Conservation (phyloP, 805 yeast genomes). For the Teunomyces lycoperdinae region DNA sequence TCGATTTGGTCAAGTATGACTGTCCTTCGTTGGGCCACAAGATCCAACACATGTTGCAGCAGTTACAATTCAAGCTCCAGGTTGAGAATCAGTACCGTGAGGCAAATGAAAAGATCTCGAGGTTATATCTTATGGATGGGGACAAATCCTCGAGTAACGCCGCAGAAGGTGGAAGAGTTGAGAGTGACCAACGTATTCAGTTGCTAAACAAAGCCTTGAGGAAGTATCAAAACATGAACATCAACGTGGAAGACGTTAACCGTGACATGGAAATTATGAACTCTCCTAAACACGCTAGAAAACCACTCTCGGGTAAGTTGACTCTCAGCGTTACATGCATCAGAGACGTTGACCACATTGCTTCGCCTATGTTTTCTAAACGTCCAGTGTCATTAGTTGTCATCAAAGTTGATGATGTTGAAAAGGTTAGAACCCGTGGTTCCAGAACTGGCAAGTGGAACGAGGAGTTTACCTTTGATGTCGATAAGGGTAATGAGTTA, state of each 20-base stretch:
- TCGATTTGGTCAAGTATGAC: slow-evolving; percentile 86
- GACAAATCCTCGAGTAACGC: slow-evolving; percentile 82
- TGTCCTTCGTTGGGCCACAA: slow-evolving; percentile 93
- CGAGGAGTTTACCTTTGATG: slow-evolving; percentile 76
- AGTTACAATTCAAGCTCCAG: slow-evolving; percentile 87
- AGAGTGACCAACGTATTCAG: slow-evolving; percentile 81
- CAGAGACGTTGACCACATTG: slow-evolving; percentile 89
- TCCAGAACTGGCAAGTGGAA: slow-evolving; percentile 78
- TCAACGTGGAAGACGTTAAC: slow-evolving; percentile 60
- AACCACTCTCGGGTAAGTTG: slow-evolving; percentile 79
- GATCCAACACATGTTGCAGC: slow-evolving; percentile 93
- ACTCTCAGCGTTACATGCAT: slow-evolving; percentile 71
- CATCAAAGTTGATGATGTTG: slow-evolving; percentile 85
- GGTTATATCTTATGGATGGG: slow-evolving; percentile 85
- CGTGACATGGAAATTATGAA: slow-evolving; percentile 64
- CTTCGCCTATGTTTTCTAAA: slow-evolving; percentile 74
- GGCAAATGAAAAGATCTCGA: slow-evolving; percentile 87
- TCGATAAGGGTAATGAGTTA: slow-evolving; percentile 89
- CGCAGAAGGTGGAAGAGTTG: slow-evolving; percentile 84
- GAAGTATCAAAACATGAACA: slow-evolving; percentile 85
- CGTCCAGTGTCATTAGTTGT: slow-evolving; percentile 77
- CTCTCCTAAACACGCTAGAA: slow-evolving; percentile 73
- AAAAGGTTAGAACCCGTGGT: slow-evolving; percentile 70
- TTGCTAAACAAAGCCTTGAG: slow-evolving; percentile 79
- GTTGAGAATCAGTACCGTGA: slow-evolving; percentile 91